phyloP scores from a whole-genome alignment of 1,284 basidiomycete species.

The Fomitopsis schrenkii region DNA sequence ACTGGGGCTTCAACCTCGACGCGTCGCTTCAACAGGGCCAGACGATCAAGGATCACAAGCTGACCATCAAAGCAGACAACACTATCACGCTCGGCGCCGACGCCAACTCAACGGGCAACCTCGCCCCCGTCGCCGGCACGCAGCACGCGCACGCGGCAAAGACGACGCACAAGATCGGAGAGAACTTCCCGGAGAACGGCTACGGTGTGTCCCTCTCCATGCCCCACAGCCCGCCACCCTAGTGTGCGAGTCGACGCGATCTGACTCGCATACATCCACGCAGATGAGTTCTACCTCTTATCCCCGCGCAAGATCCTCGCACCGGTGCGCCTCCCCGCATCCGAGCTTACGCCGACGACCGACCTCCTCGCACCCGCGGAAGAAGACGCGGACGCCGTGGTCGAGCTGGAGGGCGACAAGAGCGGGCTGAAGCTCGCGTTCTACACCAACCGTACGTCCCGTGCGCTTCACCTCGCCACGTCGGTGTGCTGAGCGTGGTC shows the following conservation, averaged over 20 bases:
- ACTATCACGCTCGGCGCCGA: conserved; percentile 49
- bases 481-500: background rate
- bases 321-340: conserved; percentile 30
- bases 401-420: conserved; percentile 50
- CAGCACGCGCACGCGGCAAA: conserved; percentile 44
- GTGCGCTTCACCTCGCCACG: background rate
- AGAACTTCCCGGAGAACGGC: conserved; percentile 49
- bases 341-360: conserved; percentile 28
- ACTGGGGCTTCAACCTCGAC: conserved; percentile 79
- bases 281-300: conserved; percentile 68
- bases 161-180: conserved; percentile 50
- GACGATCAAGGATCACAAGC: conserved; percentile 51
- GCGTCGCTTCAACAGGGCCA: conserved; percentile 49
- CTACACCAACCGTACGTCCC: conserved; percentile 61
- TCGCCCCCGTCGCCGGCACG: conserved; percentile 41
- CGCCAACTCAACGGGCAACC: conserved; percentile 49
- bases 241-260: background rate
- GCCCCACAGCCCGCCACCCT: background rate
- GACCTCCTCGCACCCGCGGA: conserved; percentile 50
- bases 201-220: conserved; percentile 42
- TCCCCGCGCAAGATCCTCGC: conserved; percentile 34
- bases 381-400: conserved; percentile 37
- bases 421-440: conserved; percentile 60
- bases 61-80: conserved; percentile 59
- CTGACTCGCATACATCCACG: background rate